Conservation (phyloP, 257 asterid species). For the Echium plantagineum region DNA sequence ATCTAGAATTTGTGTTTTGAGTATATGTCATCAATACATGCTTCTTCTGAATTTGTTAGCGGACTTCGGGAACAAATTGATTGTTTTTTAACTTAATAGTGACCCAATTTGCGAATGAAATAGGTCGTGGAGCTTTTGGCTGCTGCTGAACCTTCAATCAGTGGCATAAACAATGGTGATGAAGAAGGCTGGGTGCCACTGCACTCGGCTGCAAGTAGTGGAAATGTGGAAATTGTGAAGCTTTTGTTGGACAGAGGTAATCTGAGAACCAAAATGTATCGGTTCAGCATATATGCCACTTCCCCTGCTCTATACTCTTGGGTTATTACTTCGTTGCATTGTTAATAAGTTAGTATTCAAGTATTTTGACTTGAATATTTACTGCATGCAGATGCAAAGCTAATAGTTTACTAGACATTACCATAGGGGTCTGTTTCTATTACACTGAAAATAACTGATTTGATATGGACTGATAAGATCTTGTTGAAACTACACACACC, state of each 20-base stretch:
- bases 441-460: no score
- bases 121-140: constrained; percentile 69
- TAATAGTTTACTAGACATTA: no score
- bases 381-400: no score
- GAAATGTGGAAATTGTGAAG: constrained; percentile 56
- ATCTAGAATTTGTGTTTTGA: neutral
- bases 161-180: constrained; percentile 52
- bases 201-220: constrained; percentile 91
- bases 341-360: no score
- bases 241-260: constrained; percentile 57
- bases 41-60: neutral
- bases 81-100: neutral
- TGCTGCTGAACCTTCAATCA: constrained; percentile 42
- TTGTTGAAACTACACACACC: no score
- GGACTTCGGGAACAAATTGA: neutral
- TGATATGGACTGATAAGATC: no score
- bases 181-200: constrained; percentile 98
- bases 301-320: neutral
- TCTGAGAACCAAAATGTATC: neutral
- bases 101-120: constrained; percentile 13
- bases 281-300: neutral
- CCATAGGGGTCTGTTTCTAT: no score
- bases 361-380: no score
- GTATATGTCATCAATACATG: neutral
- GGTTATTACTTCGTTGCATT: no score